phyloP scores from a whole-genome alignment of 306 rosid species.

The Psophocarpus tetragonolobus region DNA sequence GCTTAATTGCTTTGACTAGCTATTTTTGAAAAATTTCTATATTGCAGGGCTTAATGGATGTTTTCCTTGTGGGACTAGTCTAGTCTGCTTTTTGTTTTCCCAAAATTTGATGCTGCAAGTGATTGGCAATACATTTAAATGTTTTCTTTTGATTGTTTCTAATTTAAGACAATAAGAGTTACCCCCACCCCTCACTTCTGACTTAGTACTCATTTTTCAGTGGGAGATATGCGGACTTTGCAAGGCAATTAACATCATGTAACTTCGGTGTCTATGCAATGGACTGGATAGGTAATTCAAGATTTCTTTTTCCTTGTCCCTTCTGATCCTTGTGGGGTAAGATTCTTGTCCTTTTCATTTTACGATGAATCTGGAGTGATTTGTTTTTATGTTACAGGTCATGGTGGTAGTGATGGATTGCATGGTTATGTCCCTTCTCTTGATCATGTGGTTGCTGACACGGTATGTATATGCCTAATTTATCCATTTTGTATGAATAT shows the following conservation, averaged over 20 bases:
- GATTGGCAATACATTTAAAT: neutral
- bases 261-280: slow-evolving; percentile 95
- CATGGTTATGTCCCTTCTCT: slow-evolving; percentile 99
- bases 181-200: neutral
- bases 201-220: slow-evolving; percentile 55
- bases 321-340: neutral
- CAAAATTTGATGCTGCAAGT: neutral
- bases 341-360: neutral
- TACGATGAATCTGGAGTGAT: slow-evolving; percentile 12
- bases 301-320: neutral
- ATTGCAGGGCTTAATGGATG: neutral
- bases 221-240: slow-evolving; percentile 91
- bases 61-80: neutral
- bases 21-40: neutral
- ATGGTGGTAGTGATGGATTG: slow-evolving; percentile 99
- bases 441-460: slow-evolving; percentile 95
- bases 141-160: neutral
- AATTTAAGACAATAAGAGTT: neutral
- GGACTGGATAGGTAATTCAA: slow-evolving; percentile 89
- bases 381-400: slow-evolving; percentile 58
- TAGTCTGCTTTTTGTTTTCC: neutral
- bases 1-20: neutral
- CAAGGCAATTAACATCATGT: slow-evolving; percentile 71
- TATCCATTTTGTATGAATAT: neutral
- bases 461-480: slow-evolving; percentile 54